Base-by-base conservation (phyloP, 805 yeast species). In the Candida nanaspora region DNA sequence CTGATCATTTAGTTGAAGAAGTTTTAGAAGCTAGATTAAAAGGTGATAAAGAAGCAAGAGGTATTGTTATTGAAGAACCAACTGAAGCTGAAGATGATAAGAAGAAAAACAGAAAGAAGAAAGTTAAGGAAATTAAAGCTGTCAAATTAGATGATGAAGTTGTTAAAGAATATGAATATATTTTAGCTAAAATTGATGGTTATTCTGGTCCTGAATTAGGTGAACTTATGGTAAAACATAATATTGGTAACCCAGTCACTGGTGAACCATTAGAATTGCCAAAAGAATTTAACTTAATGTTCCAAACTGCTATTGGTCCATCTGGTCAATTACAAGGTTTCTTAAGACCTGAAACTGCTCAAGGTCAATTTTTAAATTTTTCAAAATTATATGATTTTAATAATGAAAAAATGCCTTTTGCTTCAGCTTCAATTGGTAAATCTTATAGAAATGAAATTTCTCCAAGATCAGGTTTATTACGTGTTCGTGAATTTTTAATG, bases 401-500 rank as follows among this genome's bases (percentile, higher is more conserved):
- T 78, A 93, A 93, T 70, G 80, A 83, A 65, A 85, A 81, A 65
- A 89, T 94, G 91, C 99, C 99, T 44, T 93, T 93, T 66, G 99
- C 99, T n/a, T 87, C 96, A 48, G 98, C 98, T 39, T 85, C 97
- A 30, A 87, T 93, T 58, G 99, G 99, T 61, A 93, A 93, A 68
- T 89, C 98, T 13, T 93, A 93, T 76, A 85, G 99, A 74, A 93
- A 93, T 66, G 99, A 93, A 72, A 93, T 93, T 57, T 87, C 97
- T 37, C 99, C 99, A 55, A 82, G 98, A 66, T 86, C 98, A 22
- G 99, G 99, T 54, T 74, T 93, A 53, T 75, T 93, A 62, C 84
- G 99, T 69, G 98, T 94, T 43, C 87, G 99, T 68, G 99, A 93
- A 72, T 93, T 93, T 65, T 72, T 93, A 61, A 93, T 93, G 98